Evolutionary conservation across 2,329 filamentous ascomycete species (phyloP).

Genomic region (Keithomyces neogunnii): DNA sequence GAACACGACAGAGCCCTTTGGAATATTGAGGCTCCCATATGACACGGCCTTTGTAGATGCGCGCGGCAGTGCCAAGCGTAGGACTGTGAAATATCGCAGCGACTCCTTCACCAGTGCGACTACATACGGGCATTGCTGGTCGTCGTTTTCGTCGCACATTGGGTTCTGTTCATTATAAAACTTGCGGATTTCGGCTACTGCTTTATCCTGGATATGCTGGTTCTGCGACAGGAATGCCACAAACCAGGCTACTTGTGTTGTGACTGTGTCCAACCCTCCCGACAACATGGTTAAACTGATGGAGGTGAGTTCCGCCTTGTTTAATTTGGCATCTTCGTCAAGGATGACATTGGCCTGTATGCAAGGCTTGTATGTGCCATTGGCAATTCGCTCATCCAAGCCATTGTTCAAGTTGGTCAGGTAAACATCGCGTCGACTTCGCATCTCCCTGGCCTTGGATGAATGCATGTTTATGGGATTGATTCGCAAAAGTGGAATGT

Average conservation of each 20-base stretch:
- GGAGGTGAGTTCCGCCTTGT: slow-evolving; percentile 52
- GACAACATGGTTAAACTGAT: slow-evolving; percentile 63
- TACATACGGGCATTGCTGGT: slow-evolving; percentile 55
- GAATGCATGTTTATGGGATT: slow-evolving; percentile 55
- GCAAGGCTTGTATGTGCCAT: slow-evolving; percentile 52
- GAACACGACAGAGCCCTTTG: slow-evolving; percentile 55
- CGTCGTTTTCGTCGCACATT: slow-evolving; percentile 51
- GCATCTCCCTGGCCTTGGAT: slow-evolving; percentile 49
- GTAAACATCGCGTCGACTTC: slow-evolving; percentile 51
- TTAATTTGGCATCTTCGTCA: slow-evolving; percentile 54
- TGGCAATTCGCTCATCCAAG: slow-evolving; percentile 51
- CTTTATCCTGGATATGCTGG: slow-evolving; percentile 54
- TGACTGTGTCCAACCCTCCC: slow-evolving; percentile 58
- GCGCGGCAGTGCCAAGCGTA: slow-evolving; percentile 53
- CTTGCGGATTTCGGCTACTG: slow-evolving; percentile 45
- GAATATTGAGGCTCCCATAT: slow-evolving; percentile 50
- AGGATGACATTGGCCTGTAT: slow-evolving; percentile 60
- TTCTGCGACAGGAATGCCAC: slow-evolving; percentile 50
- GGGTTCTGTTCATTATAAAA: slow-evolving; percentile 43
- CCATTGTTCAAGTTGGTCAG: slow-evolving; percentile 47
- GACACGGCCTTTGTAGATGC: slow-evolving; percentile 51
- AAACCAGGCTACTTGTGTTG: slow-evolving; percentile 57
- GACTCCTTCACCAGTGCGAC: slow-evolving; percentile 56
- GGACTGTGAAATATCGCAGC: slow-evolving; percentile 53
- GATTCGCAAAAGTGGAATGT: slow-evolving; percentile 48